Base-by-base conservation (phyloP, 2,329 filamentous ascomycete genomes). In the Stagonosporopsis cucurbitacearum region DNA sequence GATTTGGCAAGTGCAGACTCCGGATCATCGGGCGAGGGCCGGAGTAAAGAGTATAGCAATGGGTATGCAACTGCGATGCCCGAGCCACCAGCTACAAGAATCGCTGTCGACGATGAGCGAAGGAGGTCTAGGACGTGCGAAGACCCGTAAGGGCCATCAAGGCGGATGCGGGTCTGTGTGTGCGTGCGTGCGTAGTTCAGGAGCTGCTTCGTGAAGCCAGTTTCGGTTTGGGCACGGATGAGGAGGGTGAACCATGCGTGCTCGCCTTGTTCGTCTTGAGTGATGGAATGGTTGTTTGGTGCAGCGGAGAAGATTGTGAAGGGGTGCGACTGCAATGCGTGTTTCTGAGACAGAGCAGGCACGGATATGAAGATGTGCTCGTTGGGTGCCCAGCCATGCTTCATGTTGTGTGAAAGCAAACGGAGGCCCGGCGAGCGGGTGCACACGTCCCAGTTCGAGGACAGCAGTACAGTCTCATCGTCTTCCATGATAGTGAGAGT, bases 91-190 rank as follows among this genome's bases (percentile, higher is more conserved):
- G 86, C 86, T 8, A 89, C 76, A 11, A 89, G 68, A 4, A 89
- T 70, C 0, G 81, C 79, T 0, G 80, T 77, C 35, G 81, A 75
- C 15, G 80, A 78, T 17, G 80, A 78, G 7, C 78, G 77, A 2
- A 88, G 76, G 66, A 84, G 78, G 17, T 81, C 72, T 15, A 86
- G 74, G 0, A 85, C 82, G 60, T 84, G 81, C 0, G 77, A 75
- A 9, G 83, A 86, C 35, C 86, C 86, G 63, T 89, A 88, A 0
- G 86, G 86, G 0, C 87, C 86, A 60, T 89, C 86, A n/a, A 89
- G 70, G 6, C 82, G 78, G 22, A 88, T 76, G 1, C 58, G 65
- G 0, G 82, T 75, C 2, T 77, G 75, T 6, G 75, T 62, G 54
- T 82, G 77, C 0, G 70, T 63, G 8, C 73, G 75, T 2, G 85